phyloP scores from a whole-genome alignment of 2,329 filamentous ascomycete genomes.

The Purpureocillium lavendulum region DNA sequence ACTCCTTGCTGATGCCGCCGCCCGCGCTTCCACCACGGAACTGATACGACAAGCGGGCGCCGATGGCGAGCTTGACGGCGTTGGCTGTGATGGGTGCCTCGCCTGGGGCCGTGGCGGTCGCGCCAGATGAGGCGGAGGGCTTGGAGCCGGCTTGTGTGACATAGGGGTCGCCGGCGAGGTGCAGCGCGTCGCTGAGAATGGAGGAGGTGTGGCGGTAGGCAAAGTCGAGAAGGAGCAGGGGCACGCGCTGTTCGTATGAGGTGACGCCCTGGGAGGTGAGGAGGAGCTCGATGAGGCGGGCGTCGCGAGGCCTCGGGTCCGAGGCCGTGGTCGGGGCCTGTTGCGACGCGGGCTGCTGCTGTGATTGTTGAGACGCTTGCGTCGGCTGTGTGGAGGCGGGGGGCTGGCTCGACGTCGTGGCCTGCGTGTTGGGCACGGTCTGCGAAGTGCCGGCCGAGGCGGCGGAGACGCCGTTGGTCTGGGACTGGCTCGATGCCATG shows the following conservation, averaged over 20 bases:
- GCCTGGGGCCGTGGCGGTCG: constrained; percentile 35
- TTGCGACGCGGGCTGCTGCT: constrained; percentile 13
- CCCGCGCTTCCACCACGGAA: constrained; percentile 50
- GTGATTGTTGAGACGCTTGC: constrained; percentile 10
- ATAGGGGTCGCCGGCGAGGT: constrained; percentile 62
- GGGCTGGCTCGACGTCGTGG: constrained; percentile 18
- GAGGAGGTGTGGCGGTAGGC: constrained; percentile 73
- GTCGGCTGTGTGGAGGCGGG: constrained; percentile 3
- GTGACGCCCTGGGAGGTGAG: constrained; percentile 72
- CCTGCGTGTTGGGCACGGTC: constrained; percentile 26
- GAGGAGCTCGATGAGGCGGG: constrained; percentile 70
- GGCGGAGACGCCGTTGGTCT: constrained; percentile 44
- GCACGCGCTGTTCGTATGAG: constrained; percentile 73
- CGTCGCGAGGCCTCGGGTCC: constrained; percentile 62
- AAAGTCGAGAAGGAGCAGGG: constrained; percentile 76
- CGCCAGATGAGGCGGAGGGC: constrained; percentile 40
- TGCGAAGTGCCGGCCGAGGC: constrained; percentile 29
- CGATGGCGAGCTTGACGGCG: constrained; percentile 65
- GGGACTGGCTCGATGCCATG: constrained; percentile 32
- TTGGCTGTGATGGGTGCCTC: constrained; percentile 55
- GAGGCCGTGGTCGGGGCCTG: constrained; percentile 29
- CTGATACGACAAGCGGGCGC: constrained; percentile 58
- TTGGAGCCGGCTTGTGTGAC: constrained; percentile 46
- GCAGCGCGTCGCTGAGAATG: constrained; percentile 62
- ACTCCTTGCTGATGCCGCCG: constrained; percentile 60